phyloP scores from a whole-genome alignment of 2,329 filamentous ascomycete species.

The Ascomycota sp. region DNA sequence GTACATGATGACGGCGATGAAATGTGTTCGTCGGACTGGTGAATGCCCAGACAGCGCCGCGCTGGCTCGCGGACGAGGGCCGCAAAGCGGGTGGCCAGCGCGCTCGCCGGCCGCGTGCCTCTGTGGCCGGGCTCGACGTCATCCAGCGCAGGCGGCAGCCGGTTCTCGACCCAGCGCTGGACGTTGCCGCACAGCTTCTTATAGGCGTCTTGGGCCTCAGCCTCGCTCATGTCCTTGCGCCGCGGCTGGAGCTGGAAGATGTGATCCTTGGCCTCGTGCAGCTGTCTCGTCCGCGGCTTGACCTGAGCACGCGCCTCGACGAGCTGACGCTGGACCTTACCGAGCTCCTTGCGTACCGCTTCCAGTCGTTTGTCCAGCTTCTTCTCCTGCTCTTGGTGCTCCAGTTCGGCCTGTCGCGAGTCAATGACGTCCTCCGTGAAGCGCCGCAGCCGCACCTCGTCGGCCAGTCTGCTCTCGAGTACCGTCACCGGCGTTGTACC shows the following conservation, averaged over 20 bases:
- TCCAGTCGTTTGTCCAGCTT: slow-evolving; percentile 10
- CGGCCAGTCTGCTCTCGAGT: slow-evolving; percentile 9
- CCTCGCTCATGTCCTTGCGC: slow-evolving; percentile 15
- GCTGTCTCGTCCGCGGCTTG: slow-evolving; percentile 8
- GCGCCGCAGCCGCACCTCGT: slow-evolving; percentile 13
- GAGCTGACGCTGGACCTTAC: slow-evolving; percentile 10
- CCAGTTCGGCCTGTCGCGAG: slow-evolving; percentile 14
- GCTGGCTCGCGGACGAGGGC: slow-evolving; percentile 15
- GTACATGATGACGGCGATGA: slow-evolving; percentile 16
- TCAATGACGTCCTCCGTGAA: slow-evolving; percentile 18
- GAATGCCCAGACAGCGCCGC: slow-evolving; percentile 10
- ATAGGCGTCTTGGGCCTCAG: slow-evolving; percentile 15
- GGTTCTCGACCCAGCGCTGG: slow-evolving; percentile 16
- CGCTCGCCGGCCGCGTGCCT: slow-evolving; percentile 6
- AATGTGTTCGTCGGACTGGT: slow-evolving; percentile 15
- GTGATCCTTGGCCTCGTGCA: slow-evolving; percentile 12
- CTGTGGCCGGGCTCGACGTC: slow-evolving; percentile 11
- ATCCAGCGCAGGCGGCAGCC: slow-evolving; percentile 11
- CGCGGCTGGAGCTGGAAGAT: slow-evolving; percentile 12
- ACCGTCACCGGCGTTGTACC: slow-evolving; percentile 1
- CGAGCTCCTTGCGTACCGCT: slow-evolving; percentile 11
- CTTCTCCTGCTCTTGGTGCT: slow-evolving; percentile 10
- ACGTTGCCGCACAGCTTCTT: slow-evolving; percentile 12
- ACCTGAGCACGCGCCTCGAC: slow-evolving; percentile 9
- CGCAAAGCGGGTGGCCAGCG: slow-evolving; percentile 11